phyloP scores from a whole-genome alignment of 2,329 filamentous ascomycete species.

The Hymenoscyphus infarciens region DNA sequence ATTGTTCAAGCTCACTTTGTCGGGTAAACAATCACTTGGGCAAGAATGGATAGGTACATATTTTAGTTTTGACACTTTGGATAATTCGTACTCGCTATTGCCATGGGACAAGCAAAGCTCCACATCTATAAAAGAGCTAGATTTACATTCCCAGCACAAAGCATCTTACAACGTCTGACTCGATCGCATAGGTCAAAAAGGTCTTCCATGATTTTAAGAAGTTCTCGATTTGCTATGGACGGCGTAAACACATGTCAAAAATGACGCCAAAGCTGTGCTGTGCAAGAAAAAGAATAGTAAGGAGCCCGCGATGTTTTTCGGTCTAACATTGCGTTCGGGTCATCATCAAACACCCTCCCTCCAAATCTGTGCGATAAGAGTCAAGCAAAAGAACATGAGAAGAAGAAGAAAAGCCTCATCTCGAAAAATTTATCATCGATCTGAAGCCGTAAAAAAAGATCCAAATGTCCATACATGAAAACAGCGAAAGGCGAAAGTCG shows the following conservation, averaged over 20 bases:
- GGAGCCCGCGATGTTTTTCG: conserved; percentile 9
- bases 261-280: conserved; percentile 10
- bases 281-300: conserved; percentile 4
- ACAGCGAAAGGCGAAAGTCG: conserved; percentile 28
- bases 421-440: conserved; percentile 10
- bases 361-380: conserved; percentile 8
- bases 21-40: no score
- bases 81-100: background rate
- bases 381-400: background rate
- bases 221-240: conserved; percentile 5
- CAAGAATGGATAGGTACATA: background rate
- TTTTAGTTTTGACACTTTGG: background rate
- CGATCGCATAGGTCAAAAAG: background rate
- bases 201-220: background rate
- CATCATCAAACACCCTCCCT: conserved; percentile 22
- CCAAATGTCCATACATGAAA: conserved; percentile 32
- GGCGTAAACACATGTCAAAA: conserved; percentile 6
- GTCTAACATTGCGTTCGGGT: conserved; percentile 16
- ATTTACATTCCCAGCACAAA: no score
- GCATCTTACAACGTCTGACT: no score
- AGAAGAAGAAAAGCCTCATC: background rate
- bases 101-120: background rate
- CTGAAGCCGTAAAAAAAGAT: conserved; percentile 16
- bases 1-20: conserved; percentile 14
- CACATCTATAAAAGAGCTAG: background rate